Conservation (phyloP, 1,284 basidiomycete genomes). For the Ceratobasidium papillatum region DNA sequence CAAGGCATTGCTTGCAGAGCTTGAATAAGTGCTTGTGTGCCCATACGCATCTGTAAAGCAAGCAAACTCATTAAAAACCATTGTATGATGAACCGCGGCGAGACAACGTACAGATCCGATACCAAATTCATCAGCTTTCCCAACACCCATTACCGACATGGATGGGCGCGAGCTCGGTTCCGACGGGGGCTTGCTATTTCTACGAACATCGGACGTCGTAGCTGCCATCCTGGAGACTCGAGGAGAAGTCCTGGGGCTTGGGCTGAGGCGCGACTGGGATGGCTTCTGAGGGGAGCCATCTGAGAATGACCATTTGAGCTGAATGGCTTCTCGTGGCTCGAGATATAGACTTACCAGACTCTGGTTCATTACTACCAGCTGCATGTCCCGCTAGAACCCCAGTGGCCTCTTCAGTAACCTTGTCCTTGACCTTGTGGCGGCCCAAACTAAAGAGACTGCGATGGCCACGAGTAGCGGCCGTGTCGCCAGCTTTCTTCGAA, state of each 20-base stretch:
- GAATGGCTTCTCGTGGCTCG: conserved; percentile 1
- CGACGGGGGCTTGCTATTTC: conserved; percentile 6
- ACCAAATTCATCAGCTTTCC: conserved; percentile 61
- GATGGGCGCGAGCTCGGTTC: conserved; percentile 12
- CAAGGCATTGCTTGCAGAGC: conserved; percentile 82
- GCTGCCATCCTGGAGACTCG: conserved; percentile 27
- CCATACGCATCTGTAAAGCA: conserved; percentile 71
- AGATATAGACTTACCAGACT: conserved; percentile 40
- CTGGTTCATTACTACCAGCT: conserved; percentile 49
- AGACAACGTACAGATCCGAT: conserved; percentile 67
- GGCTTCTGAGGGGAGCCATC: conserved; percentile 47
- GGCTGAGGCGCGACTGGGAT: conserved; percentile 79
- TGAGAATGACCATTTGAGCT: conserved; percentile 8
- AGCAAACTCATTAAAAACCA: background rate
- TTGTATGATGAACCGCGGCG: conserved; percentile 42
- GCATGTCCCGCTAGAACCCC: conserved; percentile 39
- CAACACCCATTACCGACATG: conserved; percentile 45
- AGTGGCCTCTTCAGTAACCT: conserved; percentile 49
- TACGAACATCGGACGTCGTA: conserved; percentile 31
- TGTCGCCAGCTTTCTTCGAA: conserved; percentile 17
- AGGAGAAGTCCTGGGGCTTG: conserved; percentile 14
- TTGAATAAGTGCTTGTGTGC: conserved; percentile 85
- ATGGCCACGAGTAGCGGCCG: conserved; percentile 47
- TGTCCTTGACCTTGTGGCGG: conserved; percentile 60
- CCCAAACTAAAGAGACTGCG: conserved; percentile 66